These are phyloP conservation scores for Nicotiana knightiana DNA, from an alignment of 257 asterid species.

Conservation along the genomic window DNA sequence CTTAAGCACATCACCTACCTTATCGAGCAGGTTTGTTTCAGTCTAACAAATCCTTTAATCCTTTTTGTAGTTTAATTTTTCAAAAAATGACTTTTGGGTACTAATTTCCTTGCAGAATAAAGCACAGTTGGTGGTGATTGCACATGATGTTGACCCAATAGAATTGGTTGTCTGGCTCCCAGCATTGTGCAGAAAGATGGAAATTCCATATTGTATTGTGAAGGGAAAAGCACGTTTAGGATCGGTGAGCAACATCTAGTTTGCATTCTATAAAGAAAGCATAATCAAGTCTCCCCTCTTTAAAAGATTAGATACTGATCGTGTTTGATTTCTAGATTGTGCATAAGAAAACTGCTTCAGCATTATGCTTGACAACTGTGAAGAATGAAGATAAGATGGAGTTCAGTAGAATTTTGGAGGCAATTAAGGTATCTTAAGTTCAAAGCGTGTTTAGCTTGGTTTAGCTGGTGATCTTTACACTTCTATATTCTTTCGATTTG, in stretches of 20 bases:
- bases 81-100: not conserved
- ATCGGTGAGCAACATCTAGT: slow-evolving; percentile 12
- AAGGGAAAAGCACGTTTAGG: slow-evolving; percentile 31
- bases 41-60: not conserved
- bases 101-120: slow-evolving; percentile 22
- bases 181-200: slow-evolving; percentile 34
- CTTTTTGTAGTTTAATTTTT: not conserved
- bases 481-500: not conserved
- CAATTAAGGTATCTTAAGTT: slow-evolving; percentile 25
- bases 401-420: slow-evolving; percentile 31
- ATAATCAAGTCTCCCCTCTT: not conserved
- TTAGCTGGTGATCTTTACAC: not conserved
- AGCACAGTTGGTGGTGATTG: slow-evolving; percentile 36
- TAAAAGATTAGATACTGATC: not conserved
- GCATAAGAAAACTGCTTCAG: slow-evolving; percentile 33
- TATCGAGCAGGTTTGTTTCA: slow-evolving; percentile 29
- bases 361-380: slow-evolving; percentile 29
- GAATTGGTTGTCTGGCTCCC: slow-evolving; percentile 34
- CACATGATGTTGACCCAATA: slow-evolving; percentile 38
- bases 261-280: not conserved
- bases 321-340: slow-evolving; percentile 17
- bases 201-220: slow-evolving; percentile 37
- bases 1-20: slow-evolving; percentile 35
- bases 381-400: slow-evolving; percentile 40
- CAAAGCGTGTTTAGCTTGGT: not conserved